Evolutionary conservation across 768 basidiomycete genomes (phyloP), one percentile per base, ranked within the genome.

Genomic region (Plicaturopsis crispa): DNA sequence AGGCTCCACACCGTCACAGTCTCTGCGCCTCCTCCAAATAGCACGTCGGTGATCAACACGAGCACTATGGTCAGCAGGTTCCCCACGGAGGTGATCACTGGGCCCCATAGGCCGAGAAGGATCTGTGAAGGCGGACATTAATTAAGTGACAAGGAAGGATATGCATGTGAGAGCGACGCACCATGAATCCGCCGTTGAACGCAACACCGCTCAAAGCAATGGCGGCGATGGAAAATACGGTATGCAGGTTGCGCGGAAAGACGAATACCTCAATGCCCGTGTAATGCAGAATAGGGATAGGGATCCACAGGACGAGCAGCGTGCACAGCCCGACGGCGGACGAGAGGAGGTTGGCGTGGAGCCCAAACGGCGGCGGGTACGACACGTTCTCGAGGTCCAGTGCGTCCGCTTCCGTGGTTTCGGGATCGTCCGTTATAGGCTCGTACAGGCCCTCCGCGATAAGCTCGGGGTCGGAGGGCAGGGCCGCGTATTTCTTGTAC

Each of bases 61-160:
- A 96, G 70, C 24, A 94, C 87, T 47, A 94, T 93, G 4, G 92
- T 92, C n/a, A 94, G 70, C n/a, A 98, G 71, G 57, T 77, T 90
- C 32, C 90, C 91, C 22, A 96, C 91, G 2, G 87, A 89, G 6
- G 80, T 78, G 31, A 90, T 74, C 30, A 92, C 78, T 5, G 90
- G 90, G 3, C 90, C 90, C 86, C 87, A 92, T 19, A 86, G 59
- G 19, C 84, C 85, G 34, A 94, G 65, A 3, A 94, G 66, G 39
- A 86, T 70, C 88, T 91, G 46, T 19, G 41, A 35, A 42, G 33
- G 30, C 43, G 5, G 38, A 48, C 33, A 39, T 30, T 23, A 17
- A 32, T 39, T 24, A 18, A 23, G 24, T 26, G 24, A 34, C 21
- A 16, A 22, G 20, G 16, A 24, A 19, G 31, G 22, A 33, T 24